Base-by-base conservation (phyloP, 352 stramenopile species). In the Pythium insidiosum region DNA sequence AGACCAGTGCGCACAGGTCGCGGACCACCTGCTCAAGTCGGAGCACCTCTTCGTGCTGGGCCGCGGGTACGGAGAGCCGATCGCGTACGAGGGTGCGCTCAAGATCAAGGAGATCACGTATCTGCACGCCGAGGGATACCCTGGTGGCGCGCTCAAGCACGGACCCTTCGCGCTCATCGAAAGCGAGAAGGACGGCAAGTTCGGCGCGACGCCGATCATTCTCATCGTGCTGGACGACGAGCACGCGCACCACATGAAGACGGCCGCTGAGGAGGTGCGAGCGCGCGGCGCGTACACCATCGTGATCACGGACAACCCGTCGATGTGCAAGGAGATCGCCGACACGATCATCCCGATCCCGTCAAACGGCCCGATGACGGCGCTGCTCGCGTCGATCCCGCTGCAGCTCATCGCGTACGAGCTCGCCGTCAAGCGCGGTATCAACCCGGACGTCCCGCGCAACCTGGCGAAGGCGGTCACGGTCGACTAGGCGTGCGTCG, bases 61-160 rank as follows among this genome's bases (percentile, higher is more conserved):
- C 21, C 94, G 96, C 52, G 91, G 88, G 38, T 97, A 94, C 50
- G 88, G 73, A 38, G 88, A 97, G 58, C 92, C 94, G 5, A 96
- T 98, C 40, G 96, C 95, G 15, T 89, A 95, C 53, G 95, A 99
- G 78, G 96, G 96, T 28, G 95, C 96, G 16, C 66, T 99, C 16
- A 99, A 99, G 71, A 97, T 99, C 46, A 99, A 99, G 70, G 96
- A 99, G 75, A 98, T 98, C 68, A 97, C 90, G 45, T 99, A 99
- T 57, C 62, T 99, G 30, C 96, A 99, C 57, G 96, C 96, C 22
- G 96, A 99, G 55, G 96, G 96, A 22, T 99, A 98, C 71, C 89
- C 92, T 44, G 96, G 95, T 20, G 96, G 95, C 21, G 96, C 96
- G 31, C 74, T 99, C 39, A 99, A 99, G 73, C 96, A 99, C 68